phyloP scores from a whole-genome alignment of 2,329 filamentous ascomycete genomes.

The Neoarthrinium moseri region DNA sequence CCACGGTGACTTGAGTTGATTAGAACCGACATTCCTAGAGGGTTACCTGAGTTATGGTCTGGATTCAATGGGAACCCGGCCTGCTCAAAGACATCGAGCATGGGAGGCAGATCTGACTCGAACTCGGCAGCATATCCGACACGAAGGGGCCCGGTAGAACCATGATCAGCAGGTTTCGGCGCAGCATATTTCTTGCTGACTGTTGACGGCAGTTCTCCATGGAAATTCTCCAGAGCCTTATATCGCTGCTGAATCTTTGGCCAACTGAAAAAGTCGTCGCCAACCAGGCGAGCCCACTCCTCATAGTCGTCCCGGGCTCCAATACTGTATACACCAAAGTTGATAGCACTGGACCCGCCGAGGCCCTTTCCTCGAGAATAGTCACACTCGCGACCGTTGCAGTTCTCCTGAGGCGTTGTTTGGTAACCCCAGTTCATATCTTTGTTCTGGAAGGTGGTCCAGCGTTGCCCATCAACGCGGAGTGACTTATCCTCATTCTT shows the following conservation, averaged over 20 bases:
- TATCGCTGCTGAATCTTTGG: conserved; percentile 47
- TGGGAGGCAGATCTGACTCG: conserved; percentile 44
- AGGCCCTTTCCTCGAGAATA: conserved; percentile 50
- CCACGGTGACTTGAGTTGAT: conserved; percentile 50
- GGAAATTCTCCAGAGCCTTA: conserved; percentile 53
- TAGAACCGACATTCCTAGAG: conserved; percentile 51
- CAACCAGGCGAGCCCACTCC: conserved; percentile 55
- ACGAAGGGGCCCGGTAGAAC: conserved; percentile 43
- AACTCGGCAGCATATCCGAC: conserved; percentile 46
- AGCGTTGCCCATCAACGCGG: conserved; percentile 55
- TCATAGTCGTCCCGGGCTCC: conserved; percentile 62
- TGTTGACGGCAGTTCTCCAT: conserved; percentile 35
- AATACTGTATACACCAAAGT: conserved; percentile 52
- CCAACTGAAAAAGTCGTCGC: conserved; percentile 57
- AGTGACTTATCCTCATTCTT: conserved; percentile 43
- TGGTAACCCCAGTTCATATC: conserved; percentile 54
- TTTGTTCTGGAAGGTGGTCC: conserved; percentile 44
- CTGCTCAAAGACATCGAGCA: conserved; percentile 47
- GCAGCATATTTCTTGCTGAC: conserved; percentile 44
- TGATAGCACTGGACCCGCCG: conserved; percentile 52
- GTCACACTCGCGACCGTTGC: conserved; percentile 41
- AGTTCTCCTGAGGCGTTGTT: conserved; percentile 43
- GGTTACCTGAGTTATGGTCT: conserved; percentile 59
- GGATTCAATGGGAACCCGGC: conserved; percentile 48
- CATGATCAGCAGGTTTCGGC: conserved; percentile 46